Evolutionary conservation across 257 asterid genomes (phyloP).

Genomic region (Gardenia jasminoides): DNA sequence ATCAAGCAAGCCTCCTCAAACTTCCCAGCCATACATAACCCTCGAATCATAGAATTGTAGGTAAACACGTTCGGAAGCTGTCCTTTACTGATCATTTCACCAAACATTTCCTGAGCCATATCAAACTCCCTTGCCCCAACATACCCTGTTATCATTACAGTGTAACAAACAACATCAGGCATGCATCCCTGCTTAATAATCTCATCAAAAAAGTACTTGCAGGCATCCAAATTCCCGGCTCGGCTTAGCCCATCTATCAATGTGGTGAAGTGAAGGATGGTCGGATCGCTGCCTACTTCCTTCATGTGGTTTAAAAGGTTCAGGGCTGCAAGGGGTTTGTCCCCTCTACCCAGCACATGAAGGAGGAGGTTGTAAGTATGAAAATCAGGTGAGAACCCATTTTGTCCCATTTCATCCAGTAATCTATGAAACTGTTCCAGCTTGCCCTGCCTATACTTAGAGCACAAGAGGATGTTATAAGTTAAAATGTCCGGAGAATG

Average conservation of each 20-base stretch:
- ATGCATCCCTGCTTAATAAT: slow-evolving; percentile 61
- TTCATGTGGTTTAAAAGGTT: slow-evolving; percentile 92
- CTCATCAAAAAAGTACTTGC: slow-evolving; percentile 71
- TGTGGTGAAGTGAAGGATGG: slow-evolving; percentile 84
- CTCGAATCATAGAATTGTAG: slow-evolving; percentile 91
- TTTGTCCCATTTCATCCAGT: slow-evolving; percentile 77
- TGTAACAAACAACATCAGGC: slow-evolving; percentile 90
- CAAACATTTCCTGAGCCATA: slow-evolving; percentile 60
- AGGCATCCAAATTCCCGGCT: slow-evolving; percentile 86
- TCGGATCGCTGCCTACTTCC: slow-evolving; percentile 65
- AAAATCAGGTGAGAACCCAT: slow-evolving; percentile 79
- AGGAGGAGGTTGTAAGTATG: slow-evolving; percentile 88
- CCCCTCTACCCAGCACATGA: slow-evolving; percentile 78
- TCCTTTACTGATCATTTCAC: slow-evolving; percentile 62
- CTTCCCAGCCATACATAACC: slow-evolving; percentile 70
- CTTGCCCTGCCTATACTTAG: slow-evolving; percentile 82
- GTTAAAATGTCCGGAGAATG: slow-evolving; percentile 83
- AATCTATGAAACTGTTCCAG: slow-evolving; percentile 71
- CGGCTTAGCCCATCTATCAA: slow-evolving; percentile 91
- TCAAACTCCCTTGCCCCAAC: slow-evolving; percentile 70
- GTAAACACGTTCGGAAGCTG: slow-evolving; percentile 92
- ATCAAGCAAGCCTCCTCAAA: slow-evolving; percentile 78
- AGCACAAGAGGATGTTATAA: slow-evolving; percentile 80
- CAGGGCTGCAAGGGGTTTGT: slow-evolving; percentile 79
- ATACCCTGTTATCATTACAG: slow-evolving; percentile 87